A percentile compares a stretch with the other conserved stretches of the same genome.
Evolutionary conservation across 768 basidiomycete species (phyloP).

Genomic region (Tricholoma saponaceum): DNA sequence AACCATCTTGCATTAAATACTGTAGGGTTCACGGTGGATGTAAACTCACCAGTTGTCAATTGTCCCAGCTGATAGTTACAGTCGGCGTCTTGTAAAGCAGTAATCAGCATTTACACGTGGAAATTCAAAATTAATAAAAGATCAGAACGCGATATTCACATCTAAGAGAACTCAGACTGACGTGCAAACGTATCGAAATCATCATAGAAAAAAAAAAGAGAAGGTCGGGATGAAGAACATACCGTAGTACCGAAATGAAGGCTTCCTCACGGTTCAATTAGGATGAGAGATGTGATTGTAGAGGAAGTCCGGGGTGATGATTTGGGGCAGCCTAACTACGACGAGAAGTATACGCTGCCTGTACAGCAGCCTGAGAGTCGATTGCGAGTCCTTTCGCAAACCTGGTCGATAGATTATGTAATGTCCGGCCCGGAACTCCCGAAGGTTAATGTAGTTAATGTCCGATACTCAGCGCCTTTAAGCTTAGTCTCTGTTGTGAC

Average conservation of each 20-base stretch:
- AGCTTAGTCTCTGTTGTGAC: neutral
- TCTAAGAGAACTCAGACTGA: conserved; percentile 35
- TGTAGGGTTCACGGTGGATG: neutral
- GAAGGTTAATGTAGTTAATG: neutral
- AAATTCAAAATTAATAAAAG: neutral
- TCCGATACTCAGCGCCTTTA: neutral
- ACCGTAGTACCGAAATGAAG: neutral
- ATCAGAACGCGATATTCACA: conserved; percentile 19
- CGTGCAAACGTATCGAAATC: conserved; percentile 35
- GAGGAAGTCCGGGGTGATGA: neutral
- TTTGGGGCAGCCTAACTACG: neutral
- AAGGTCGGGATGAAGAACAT: neutral
- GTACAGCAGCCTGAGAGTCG: no score
- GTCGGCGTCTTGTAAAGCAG: neutral
- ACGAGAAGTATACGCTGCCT: neutral
- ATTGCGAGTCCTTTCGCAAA: no score
- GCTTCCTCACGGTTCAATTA: neutral
- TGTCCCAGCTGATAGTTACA: neutral
- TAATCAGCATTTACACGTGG: neutral
- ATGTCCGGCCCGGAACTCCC: neutral
- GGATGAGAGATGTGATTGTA: neutral
- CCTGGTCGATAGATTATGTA: neutral
- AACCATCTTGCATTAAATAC: neutral
- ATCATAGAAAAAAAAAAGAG: conserved; percentile 2
- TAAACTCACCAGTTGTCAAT: neutral